phyloP scores from a whole-genome alignment of 169 alveolate genomes.

The Cystoisospora suis region DNA sequence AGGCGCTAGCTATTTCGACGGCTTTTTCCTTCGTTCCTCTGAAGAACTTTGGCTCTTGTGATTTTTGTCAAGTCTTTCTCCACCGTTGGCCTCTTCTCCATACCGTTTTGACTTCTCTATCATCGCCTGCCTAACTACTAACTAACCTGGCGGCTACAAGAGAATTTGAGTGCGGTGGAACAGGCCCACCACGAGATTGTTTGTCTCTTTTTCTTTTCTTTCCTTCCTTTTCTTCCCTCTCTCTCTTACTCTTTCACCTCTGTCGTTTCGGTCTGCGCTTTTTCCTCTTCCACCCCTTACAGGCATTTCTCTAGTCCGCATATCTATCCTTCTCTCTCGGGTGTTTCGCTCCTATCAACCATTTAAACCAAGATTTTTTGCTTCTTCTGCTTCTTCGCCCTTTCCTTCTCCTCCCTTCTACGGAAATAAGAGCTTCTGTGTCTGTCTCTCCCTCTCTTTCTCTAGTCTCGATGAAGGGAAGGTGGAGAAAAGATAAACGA shows the following conservation, averaged over 20 bases:
- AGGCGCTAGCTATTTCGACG: no score
- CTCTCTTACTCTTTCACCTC: not conserved
- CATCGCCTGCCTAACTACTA: not conserved
- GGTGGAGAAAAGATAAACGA: slow-evolving; percentile 58
- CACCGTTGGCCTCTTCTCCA: not conserved
- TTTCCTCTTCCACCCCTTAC: not conserved
- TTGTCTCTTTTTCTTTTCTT: not conserved
- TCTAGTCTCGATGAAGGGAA: slow-evolving; percentile 4
- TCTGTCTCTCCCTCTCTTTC: not conserved
- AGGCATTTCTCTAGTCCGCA: not conserved
- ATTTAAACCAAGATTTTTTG: not conserved
- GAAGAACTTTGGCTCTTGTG: not conserved
- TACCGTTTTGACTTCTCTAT: not conserved
- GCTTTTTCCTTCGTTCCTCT: no score
- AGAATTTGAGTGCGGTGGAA: not conserved
- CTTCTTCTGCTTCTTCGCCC: not conserved
- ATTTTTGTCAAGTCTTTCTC: not conserved
- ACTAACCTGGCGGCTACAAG: not conserved
- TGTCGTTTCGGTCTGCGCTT: not conserved
- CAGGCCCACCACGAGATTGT: not conserved
- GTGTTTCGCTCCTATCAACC: not conserved
- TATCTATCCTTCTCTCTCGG: not conserved
- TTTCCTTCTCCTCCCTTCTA: not conserved
- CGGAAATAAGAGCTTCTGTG: not conserved
- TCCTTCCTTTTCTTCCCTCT: not conserved